A percentile compares a stretch with the other conserved stretches of the same genome.
phyloP scores from a whole-genome alignment of 164 flowering plant genomes.

The Vitis riparia region DNA sequence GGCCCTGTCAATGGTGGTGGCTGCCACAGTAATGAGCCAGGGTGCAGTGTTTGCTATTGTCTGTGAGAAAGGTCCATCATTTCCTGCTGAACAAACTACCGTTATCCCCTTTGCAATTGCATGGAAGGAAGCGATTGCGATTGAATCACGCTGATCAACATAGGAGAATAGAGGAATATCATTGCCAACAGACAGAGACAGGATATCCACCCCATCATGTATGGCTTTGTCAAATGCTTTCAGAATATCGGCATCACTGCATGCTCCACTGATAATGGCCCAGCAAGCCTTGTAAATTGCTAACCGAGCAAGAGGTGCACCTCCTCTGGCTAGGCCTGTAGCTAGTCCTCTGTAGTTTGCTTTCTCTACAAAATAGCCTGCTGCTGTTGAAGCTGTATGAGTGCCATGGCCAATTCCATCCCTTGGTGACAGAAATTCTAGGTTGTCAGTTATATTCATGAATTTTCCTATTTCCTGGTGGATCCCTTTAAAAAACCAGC shows the following conservation, averaged over 20 bases:
- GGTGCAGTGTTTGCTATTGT: constrained; percentile 25
- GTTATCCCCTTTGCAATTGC: constrained; percentile 21
- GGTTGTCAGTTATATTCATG: not conserved
- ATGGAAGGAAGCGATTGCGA: constrained; percentile 32
- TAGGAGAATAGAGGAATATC: constrained; percentile 16
- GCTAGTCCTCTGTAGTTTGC: constrained; percentile 27
- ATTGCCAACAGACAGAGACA: constrained; percentile 27
- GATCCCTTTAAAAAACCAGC: constrained; percentile 27
- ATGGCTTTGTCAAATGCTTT: constrained; percentile 39
- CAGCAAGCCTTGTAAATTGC: constrained; percentile 46
- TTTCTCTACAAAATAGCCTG: constrained; percentile 22
- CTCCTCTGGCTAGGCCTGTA: constrained; percentile 34
- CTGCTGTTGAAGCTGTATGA: constrained; percentile 36
- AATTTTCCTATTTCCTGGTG: not conserved
- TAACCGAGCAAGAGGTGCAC: constrained; percentile 38
- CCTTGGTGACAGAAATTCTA: constrained; percentile 27
- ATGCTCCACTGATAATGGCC: constrained; percentile 7
- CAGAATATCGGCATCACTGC: constrained; percentile 25
- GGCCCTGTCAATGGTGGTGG: constrained; percentile 25
- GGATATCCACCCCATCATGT: constrained; percentile 33
- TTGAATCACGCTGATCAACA: constrained; percentile 19
- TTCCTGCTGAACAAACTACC: constrained; percentile 30
- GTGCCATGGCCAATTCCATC: constrained; percentile 41
- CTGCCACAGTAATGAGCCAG: constrained; percentile 31
- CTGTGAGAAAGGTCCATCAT: constrained; percentile 21